phyloP scores from a whole-genome alignment of 768 basidiomycete genomes.

The Gelatoporia subvermispora region DNA sequence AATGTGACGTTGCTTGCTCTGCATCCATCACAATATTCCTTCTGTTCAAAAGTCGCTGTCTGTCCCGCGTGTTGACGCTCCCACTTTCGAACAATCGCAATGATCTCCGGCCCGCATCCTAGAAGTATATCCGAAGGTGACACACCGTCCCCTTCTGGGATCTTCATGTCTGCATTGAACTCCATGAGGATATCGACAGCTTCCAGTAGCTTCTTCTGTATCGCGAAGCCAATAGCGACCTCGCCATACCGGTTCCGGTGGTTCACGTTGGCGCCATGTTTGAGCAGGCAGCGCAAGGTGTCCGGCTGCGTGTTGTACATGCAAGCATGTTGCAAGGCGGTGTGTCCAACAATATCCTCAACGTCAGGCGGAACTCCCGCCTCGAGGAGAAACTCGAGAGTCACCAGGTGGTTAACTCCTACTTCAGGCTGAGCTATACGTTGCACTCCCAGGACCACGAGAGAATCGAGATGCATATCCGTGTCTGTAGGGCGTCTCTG shows the following conservation, averaged over 20 bases:
- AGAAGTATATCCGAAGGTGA: slow-evolving; percentile 28
- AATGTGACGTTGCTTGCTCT: slow-evolving; percentile 24
- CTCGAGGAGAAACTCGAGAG: slow-evolving; percentile 37
- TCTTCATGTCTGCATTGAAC: slow-evolving; percentile 39
- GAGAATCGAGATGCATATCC: slow-evolving; percentile 6
- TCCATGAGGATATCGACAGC: slow-evolving; percentile 43
- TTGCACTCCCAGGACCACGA: slow-evolving; percentile 13
- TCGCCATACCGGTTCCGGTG: slow-evolving; percentile 44
- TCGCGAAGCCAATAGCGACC: slow-evolving; percentile 28
- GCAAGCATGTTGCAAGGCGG: slow-evolving; percentile 44
- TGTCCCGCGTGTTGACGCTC: slow-evolving; percentile 40
- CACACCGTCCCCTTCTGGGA: slow-evolving; percentile 33
- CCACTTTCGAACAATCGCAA: slow-evolving; percentile 41
- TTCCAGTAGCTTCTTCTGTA: neutral
- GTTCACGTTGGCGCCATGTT: slow-evolving; percentile 44
- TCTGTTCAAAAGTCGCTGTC: slow-evolving; percentile 36
- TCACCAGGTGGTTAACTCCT: slow-evolving; percentile 23
- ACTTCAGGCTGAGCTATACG: slow-evolving; percentile 1
- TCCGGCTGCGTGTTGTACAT: slow-evolving; percentile 24
- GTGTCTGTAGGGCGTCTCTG: slow-evolving; percentile 11
- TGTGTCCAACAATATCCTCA: slow-evolving; percentile 43
- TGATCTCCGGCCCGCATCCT: slow-evolving; percentile 36
- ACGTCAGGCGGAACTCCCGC: slow-evolving; percentile 35
- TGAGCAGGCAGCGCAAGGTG: slow-evolving; percentile 35
- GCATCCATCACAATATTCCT: slow-evolving; percentile 39